phyloP scores from a whole-genome alignment of 495 filamentous ascomycete species.

The Polyplosphaeria fusca region DNA sequence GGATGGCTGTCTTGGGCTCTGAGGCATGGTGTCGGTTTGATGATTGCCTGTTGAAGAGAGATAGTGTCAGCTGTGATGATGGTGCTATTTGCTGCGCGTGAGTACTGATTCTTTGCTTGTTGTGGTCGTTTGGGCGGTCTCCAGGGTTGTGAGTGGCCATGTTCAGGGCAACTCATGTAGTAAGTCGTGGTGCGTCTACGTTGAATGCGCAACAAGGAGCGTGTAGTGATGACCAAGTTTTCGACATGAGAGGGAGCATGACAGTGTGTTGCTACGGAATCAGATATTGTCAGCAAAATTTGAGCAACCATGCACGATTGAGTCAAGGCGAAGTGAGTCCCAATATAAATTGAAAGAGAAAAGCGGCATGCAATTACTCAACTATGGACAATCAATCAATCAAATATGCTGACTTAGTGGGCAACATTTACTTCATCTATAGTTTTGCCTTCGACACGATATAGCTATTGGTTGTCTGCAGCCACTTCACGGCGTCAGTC shows the following conservation, averaged over 20 bases:
- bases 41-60: not conserved
- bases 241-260: no score
- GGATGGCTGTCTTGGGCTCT: not conserved
- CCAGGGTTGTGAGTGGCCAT: no score
- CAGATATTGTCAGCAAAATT: not conserved
- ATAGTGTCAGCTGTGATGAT: not conserved
- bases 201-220: not conserved
- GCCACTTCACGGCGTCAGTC: constrained; percentile 66
- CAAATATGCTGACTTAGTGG: not conserved
- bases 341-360: not conserved
- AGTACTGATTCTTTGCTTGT: not conserved
- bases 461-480: constrained; percentile 57
- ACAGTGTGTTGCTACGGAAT: no score
- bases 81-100: not conserved
- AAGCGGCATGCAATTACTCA: no score
- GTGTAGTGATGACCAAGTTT: no score
- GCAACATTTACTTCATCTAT: not conserved
- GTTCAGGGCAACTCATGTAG: not conserved
- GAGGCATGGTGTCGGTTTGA: not conserved
- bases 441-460: constrained; percentile 34
- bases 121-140: no score
- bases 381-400: not conserved
- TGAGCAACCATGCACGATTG: not conserved
- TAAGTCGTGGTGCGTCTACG: not conserved
- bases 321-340: not conserved